These are phyloP conservation scores for Cordia subcordata DNA, from an alignment of 257 asterid species.

Conservation along the genomic window DNA sequence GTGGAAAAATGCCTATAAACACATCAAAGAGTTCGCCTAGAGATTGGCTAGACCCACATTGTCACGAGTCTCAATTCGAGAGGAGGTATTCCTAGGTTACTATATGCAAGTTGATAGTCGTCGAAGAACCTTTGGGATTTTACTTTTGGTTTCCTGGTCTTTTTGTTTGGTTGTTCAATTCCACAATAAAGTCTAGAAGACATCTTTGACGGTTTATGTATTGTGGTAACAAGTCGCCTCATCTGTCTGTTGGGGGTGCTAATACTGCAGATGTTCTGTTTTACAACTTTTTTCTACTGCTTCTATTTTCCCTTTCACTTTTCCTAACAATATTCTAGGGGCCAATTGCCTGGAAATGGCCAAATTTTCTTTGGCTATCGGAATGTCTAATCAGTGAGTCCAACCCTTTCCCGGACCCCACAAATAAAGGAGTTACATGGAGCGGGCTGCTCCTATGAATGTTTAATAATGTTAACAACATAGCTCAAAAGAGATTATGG, in stretches of 20 bases:
- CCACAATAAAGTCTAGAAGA: conserved; percentile 18
- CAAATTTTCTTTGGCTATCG: no score
- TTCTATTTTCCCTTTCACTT: no score
- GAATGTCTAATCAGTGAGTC: no score
- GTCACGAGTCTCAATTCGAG: conserved; percentile 81
- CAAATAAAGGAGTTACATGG: no score
- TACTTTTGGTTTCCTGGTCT: not conserved
- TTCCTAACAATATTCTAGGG: no score
- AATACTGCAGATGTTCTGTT: not conserved
- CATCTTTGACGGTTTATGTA: conserved; percentile 8
- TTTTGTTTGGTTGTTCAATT: not conserved
- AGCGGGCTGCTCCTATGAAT: no score
- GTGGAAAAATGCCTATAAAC: conserved; percentile 39
- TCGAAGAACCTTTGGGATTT: not conserved
- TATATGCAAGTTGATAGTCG: not conserved
- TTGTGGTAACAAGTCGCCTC: conserved; percentile 7
- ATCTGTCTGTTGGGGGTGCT: conserved; percentile 1
- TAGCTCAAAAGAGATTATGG: no score
- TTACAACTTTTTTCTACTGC: no score
- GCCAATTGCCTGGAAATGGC: no score
- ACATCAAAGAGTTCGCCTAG: conserved; percentile 48
- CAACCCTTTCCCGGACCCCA: no score
- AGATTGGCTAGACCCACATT: conserved; percentile 96
- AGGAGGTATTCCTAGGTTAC: conserved; percentile 30
- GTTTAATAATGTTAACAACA: no score